A percentile compares a stretch with the other conserved stretches of the same genome.
These are phyloP conservation scores for Cylindrodendrum hubeiense DNA, from an alignment of 2,329 filamentous ascomycete species.

Conservation along the genomic window DNA sequence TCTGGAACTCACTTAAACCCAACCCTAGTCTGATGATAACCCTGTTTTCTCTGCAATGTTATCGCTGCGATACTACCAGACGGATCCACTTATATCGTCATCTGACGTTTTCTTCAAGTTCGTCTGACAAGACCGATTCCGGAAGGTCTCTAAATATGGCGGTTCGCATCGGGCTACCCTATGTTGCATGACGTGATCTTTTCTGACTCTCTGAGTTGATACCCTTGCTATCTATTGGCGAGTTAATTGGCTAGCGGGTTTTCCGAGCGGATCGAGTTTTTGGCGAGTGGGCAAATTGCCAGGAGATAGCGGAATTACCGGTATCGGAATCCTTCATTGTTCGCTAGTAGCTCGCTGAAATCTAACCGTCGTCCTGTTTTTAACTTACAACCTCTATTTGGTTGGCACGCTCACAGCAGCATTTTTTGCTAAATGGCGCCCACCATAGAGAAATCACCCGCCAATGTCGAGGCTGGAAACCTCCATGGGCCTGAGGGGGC, in stretches of 20 bases:
- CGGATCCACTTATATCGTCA: too few species aligned
- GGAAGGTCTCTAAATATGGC: neutral
- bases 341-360: neutral
- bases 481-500: neutral
- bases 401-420: neutral
- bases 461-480: neutral
- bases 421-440: neutral
- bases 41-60: neutral
- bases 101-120: neutral
- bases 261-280: neutral
- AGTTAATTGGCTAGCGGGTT: neutral
- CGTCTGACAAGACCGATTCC: neutral
- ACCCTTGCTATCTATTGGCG: neutral
- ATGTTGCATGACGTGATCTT: neutral
- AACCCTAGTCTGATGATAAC: neutral
- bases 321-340: neutral
- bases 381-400: too few species aligned
- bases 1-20: neutral
- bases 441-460: neutral
- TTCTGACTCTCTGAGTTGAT: neutral
- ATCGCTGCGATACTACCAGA: neutral
- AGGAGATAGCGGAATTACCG: neutral
- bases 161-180: neutral
- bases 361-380: neutral
- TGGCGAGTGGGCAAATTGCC: too few species aligned